phyloP scores from a whole-genome alignment of 306 rosid species.

The Malus sieversii region DNA sequence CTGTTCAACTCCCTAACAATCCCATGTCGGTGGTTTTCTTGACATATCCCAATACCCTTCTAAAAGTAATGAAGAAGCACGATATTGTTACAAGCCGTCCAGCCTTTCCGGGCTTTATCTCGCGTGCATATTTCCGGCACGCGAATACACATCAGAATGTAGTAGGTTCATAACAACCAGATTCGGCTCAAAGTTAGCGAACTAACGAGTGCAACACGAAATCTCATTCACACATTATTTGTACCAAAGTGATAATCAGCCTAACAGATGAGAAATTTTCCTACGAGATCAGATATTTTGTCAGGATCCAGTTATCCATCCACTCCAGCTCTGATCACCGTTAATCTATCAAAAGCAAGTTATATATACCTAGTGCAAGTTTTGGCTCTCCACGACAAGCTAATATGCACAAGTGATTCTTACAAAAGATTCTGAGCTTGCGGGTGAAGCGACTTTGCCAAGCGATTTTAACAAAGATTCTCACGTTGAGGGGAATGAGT shows the following conservation, averaged over 20 bases:
- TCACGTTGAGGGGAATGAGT: slow-evolving; percentile 34
- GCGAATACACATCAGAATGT: no score
- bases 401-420: slow-evolving; percentile 32
- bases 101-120: background rate
- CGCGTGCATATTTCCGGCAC: background rate
- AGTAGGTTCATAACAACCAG: background rate
- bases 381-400: slow-evolving; percentile 9
- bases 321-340: background rate
- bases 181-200: no score
- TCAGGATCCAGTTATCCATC: background rate
- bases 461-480: slow-evolving; percentile 10
- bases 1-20: slow-evolving; percentile 12
- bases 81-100: background rate
- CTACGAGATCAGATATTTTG: background rate
- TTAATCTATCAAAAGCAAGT: background rate
- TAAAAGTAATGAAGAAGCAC: background rate
- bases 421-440: slow-evolving; percentile 21
- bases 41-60: no score
- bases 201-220: no score
- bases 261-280: background rate
- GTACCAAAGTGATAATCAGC: background rate
- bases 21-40: slow-evolving; percentile 4
- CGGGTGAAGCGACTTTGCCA: slow-evolving; percentile 11
- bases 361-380: slow-evolving; percentile 21
- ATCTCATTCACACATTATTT: no score